Evolutionary conservation across 1,139 yeast species (phyloP).

Genomic region (Diutina pseudorugosa): DNA sequence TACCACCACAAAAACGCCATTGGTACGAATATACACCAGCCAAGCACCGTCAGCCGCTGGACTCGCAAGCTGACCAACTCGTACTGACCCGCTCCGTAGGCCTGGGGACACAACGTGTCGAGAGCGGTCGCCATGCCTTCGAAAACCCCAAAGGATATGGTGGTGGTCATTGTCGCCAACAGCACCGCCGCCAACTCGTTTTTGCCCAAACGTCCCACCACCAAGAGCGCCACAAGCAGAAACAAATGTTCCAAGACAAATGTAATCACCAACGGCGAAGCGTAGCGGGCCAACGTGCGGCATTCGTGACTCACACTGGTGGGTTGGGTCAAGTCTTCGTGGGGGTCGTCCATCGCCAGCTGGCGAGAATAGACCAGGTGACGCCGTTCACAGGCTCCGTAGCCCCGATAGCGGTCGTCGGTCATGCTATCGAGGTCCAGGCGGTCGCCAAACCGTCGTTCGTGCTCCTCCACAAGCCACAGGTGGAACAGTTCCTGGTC

Average conservation of each 20-base stretch:
- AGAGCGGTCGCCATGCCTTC: conserved; percentile 84
- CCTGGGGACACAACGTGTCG: conserved; percentile 81
- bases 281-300: conserved; percentile 36
- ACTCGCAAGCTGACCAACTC: conserved; percentile 50
- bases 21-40: conserved; percentile 44
- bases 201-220: conserved; percentile 65
- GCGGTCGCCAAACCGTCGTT: conserved; percentile 29
- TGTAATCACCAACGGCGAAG: conserved; percentile 55
- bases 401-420: conserved; percentile 5
- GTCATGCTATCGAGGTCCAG: conserved; percentile 12
- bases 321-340: conserved; percentile 5
- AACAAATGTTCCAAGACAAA: conserved; percentile 63
- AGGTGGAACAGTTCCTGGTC: conserved; percentile 41
- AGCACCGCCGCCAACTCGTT: conserved; percentile 73
- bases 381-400: not conserved
- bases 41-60: conserved; percentile 51
- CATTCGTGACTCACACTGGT: conserved; percentile 38
- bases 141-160: conserved; percentile 71
- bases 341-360: not conserved
- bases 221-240: conserved; percentile 56
- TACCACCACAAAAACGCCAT: conserved; percentile 57
- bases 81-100: conserved; percentile 60
- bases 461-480: conserved; percentile 63
- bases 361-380: not conserved
- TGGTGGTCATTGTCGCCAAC: conserved; percentile 78